A percentile compares a stretch with the other conserved stretches of the same genome.
phyloP scores from a whole-genome alignment of 208 protist species.

The Crithidia expoeki region DNA sequence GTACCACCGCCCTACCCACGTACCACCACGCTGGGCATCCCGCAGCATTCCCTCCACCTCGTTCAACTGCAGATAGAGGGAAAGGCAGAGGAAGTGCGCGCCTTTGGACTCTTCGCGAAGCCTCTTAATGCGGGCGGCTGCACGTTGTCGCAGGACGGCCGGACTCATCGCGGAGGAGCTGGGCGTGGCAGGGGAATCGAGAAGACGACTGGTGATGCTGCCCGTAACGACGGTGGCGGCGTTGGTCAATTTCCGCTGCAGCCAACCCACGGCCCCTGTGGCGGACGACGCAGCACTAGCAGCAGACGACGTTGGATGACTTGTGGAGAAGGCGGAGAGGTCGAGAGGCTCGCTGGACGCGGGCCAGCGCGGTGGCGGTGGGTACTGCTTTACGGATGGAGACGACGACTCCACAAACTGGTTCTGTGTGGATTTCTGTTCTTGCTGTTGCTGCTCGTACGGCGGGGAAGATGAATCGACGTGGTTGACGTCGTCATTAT shows the following conservation, averaged over 20 bases:
- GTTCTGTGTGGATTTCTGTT: neutral
- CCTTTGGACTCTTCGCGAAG: constrained; percentile 56
- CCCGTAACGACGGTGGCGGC: constrained; percentile 13
- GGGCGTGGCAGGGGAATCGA: constrained; percentile 1
- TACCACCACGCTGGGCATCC: constrained; percentile 51
- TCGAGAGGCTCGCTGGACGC: neutral
- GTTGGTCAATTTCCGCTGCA: constrained; percentile 23
- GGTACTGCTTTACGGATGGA: neutral
- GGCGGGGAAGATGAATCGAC: neutral
- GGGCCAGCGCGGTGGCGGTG: constrained; percentile 3
- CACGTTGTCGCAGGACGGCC: constrained; percentile 26
- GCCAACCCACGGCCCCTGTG: constrained; percentile 16
- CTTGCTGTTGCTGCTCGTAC: no score
- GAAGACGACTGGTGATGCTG: neutral
- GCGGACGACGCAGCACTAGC: neutral
- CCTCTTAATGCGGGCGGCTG: constrained; percentile 26
- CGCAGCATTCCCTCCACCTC: constrained; percentile 61
- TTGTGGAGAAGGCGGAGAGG: neutral
- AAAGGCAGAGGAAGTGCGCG: constrained; percentile 51
- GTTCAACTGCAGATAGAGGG: constrained; percentile 70
- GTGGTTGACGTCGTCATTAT: no score
- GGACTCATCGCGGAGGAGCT: constrained; percentile 24
- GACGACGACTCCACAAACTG: constrained; percentile 6
- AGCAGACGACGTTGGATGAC: neutral
- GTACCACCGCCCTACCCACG: constrained; percentile 55